Evolutionary conservation across 495 filamentous ascomycete genomes (phyloP).

Genomic region (Talaromyces adpressus): DNA sequence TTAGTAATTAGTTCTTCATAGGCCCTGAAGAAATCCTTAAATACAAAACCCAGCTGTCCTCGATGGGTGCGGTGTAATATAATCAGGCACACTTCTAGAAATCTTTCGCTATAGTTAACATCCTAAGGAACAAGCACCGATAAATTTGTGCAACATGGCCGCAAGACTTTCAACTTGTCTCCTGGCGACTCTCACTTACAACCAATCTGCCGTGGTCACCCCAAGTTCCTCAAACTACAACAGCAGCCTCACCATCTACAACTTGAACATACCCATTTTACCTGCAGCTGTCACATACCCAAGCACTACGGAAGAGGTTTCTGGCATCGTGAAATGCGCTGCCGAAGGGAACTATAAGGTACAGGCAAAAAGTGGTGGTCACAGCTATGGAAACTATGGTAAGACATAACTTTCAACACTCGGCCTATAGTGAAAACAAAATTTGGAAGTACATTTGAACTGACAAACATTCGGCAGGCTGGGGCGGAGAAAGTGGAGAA

Average conservation of each 20-base stretch:
- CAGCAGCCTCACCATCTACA: conserved; percentile 34
- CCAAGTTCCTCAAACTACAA: neutral
- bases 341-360: conserved; percentile 47
- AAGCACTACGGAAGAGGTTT: conserved; percentile 46
- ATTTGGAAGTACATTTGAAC: neutral
- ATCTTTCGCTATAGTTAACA: neutral
- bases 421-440: conserved; percentile 9
- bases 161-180: neutral
- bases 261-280: conserved; percentile 52
- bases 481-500: conserved; percentile 36
- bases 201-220: neutral
- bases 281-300: conserved; percentile 61
- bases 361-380: conserved; percentile 64
- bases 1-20: neutral
- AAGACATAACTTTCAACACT: conserved; percentile 39
- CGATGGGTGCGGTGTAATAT: neutral
- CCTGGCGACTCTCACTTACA: neutral
- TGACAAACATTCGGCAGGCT: conserved; percentile 20
- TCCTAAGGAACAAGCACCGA: neutral
- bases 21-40: neutral
- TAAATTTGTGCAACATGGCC: neutral
- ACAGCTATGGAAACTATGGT: conserved; percentile 59
- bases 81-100: neutral
- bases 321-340: conserved; percentile 54
- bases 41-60: neutral